Evolutionary conservation across 2,329 filamentous ascomycete genomes (phyloP).

Genomic region (Sarocladiaceae sp.): DNA sequence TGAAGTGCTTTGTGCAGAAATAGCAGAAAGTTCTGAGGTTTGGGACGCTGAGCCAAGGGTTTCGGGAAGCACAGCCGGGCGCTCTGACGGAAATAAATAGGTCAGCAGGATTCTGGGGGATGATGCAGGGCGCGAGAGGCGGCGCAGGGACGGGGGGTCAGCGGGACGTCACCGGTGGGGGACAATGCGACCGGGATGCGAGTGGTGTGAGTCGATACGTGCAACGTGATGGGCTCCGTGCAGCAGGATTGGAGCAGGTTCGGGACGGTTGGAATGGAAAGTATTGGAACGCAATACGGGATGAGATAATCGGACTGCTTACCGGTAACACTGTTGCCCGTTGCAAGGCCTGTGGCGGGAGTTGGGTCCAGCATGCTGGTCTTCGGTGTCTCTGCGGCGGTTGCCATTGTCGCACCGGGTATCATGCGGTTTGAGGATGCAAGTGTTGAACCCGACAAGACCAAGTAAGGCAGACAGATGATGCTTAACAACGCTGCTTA

Average conservation of each 20-base stretch:
- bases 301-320: slow-evolving; percentile 2
- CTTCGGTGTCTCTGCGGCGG: neutral
- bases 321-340: neutral
- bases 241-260: neutral
- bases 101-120: slow-evolving; percentile 4
- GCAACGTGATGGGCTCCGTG: neutral
- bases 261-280: neutral
- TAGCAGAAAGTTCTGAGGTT: neutral
- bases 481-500: neutral
- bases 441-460: neutral
- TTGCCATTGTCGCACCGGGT: neutral
- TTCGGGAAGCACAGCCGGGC: neutral
- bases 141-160: neutral
- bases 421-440: neutral
- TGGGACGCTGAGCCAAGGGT: neutral
- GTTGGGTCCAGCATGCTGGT: neutral
- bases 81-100: slow-evolving; percentile 7
- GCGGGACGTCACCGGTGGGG: slow-evolving; percentile 6
- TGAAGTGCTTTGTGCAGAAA: neutral
- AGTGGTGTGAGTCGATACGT: neutral
- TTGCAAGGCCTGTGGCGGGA: neutral
- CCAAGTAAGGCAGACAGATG: neutral
- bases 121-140: slow-evolving; percentile 1
- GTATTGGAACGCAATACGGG: neutral
- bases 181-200: neutral